Base-by-base conservation (phyloP, 352 stramenopile species). In the Saprolegnia parasitica region DNA sequence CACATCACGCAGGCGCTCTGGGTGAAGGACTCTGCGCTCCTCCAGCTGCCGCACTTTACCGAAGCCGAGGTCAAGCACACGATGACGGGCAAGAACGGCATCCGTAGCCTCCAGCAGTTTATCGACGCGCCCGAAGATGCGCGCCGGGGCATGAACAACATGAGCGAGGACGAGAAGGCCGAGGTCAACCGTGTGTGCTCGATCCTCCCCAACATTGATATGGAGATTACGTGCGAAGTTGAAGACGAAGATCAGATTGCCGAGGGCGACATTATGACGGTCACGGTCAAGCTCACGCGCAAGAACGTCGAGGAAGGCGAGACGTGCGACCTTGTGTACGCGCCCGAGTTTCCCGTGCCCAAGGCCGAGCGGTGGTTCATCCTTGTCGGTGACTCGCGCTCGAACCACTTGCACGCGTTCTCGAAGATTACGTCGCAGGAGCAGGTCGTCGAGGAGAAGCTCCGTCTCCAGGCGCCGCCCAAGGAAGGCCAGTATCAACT, bases 181-280 rank as follows among this genome's bases (percentile, higher is more conserved):
- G 97, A 99, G 71, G 91, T 99, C 63, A 89, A 95, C 67, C 85
- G 86, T 47, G 96, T 97, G 68, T 87, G 95, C 52, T 79, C 95
- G 46, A 95, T 98, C 78, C 88, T 99, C 73, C 97, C 97, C 9
- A 88, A 98, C 78, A 87, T 99, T 67, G 81, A 96, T 61, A 81
- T 99, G 37, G 78, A 87, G 64, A 92, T 95, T 72, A 90, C 96
- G 67, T 93, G 92, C 49, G 95, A 96, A 45, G 84, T 95, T 16
- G 87, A 95, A 32, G 86, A 95, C 57, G 88, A 96, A 74, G 82
- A 96, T 56, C 90, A 98, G 65, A 98, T 99, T 68, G 98, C 97
- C n/a, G 97, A 99, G 73, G 94, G 96, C 37, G 97, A 99, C 87
- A 91, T 99, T 60, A 98, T 98, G 77, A 99, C 97, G 54, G 90